Conservation (phyloP, 306 rosid species). For the Mimosa pudica region DNA sequence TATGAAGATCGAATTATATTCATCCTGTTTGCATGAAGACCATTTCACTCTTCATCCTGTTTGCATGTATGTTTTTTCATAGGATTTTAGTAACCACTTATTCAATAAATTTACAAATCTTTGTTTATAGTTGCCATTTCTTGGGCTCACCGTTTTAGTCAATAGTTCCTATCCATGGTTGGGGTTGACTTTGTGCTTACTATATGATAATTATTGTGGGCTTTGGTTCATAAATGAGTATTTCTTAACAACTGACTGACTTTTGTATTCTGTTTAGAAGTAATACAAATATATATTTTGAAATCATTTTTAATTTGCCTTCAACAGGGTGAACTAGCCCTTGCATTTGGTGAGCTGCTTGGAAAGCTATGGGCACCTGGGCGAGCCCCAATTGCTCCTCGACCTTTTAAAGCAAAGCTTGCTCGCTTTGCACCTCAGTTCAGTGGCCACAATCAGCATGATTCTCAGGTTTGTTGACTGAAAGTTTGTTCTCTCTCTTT, state of each 20-base stretch:
- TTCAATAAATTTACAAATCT: conserved; percentile 23
- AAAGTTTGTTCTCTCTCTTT: conserved; percentile 6
- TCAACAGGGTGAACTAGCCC: conserved; percentile 87
- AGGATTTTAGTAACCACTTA: conserved; percentile 20
- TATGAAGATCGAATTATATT: background rate
- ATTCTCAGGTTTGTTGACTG: conserved; percentile 84
- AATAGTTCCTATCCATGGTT: conserved; percentile 13
- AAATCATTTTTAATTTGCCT: conserved; percentile 25
- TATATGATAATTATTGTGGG: conserved; percentile 9
- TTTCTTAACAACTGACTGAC: conserved; percentile 9
- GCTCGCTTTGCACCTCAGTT: conserved; percentile 99
- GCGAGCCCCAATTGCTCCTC: conserved; percentile 87
- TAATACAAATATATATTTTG: background rate
- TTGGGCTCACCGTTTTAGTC: background rate
- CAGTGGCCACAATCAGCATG: conserved; percentile 97
- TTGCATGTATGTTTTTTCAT: conserved; percentile 16
- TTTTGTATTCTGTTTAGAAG: background rate
- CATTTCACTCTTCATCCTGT: conserved; percentile 15
- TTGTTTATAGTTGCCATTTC: background rate
- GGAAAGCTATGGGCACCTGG: conserved; percentile 99
- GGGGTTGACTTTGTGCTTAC: conserved; percentile 24
- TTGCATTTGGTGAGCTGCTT: conserved; percentile 95
- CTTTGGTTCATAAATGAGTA: background rate
- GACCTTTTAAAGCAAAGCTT: conserved; percentile 89
- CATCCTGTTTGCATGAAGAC: conserved; percentile 12